Evolutionary conservation across 2,329 filamentous ascomycete genomes (phyloP).

Genomic region (Fusarium haematococcum): DNA sequence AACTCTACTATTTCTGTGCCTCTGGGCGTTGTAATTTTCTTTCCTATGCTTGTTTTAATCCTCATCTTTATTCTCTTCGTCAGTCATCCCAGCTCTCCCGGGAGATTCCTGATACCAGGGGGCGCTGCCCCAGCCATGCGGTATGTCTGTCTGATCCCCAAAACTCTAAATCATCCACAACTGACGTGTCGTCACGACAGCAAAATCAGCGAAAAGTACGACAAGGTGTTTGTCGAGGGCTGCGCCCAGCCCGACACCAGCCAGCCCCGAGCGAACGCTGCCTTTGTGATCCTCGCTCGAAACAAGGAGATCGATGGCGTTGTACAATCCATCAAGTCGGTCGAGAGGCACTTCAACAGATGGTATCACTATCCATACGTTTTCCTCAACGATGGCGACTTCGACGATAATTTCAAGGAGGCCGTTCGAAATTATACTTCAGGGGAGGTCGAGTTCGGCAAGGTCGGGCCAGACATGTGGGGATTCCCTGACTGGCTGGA

Average conservation of each 20-base stretch:
- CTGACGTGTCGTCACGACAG: conserved; percentile 59
- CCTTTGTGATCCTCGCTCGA: conserved; percentile 93
- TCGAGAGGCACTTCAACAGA: conserved; percentile 98
- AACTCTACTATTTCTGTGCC: conserved; percentile 95
- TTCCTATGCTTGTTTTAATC: conserved; percentile 90
- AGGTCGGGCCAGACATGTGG: conserved; percentile 92
- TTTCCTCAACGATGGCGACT: conserved; percentile 97
- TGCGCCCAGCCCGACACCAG: conserved; percentile 85
- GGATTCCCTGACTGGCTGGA: conserved; percentile 98
- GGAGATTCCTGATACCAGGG: conserved; percentile 86
- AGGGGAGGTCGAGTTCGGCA: conserved; percentile 88
- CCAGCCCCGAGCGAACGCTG: conserved; percentile 88
- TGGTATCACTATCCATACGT: conserved; percentile 99
- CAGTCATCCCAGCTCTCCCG: conserved; percentile 85
- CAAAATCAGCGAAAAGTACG: conserved; percentile 96
- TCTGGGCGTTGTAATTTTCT: conserved; percentile 90
- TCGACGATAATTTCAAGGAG: conserved; percentile 94
- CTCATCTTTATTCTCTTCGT: conserved; percentile 92
- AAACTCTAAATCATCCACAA: neutral
- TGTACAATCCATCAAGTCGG: conserved; percentile 95
- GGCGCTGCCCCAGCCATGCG: conserved; percentile 90
- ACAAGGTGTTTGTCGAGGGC: conserved; percentile 94
- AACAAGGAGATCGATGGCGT: conserved; percentile 98
- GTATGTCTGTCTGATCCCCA: conserved; percentile 65
- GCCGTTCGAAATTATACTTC: conserved; percentile 92